Conservation (phyloP, 2,329 filamentous ascomycete species). For the Calonectria pseudoreteaudii region DNA sequence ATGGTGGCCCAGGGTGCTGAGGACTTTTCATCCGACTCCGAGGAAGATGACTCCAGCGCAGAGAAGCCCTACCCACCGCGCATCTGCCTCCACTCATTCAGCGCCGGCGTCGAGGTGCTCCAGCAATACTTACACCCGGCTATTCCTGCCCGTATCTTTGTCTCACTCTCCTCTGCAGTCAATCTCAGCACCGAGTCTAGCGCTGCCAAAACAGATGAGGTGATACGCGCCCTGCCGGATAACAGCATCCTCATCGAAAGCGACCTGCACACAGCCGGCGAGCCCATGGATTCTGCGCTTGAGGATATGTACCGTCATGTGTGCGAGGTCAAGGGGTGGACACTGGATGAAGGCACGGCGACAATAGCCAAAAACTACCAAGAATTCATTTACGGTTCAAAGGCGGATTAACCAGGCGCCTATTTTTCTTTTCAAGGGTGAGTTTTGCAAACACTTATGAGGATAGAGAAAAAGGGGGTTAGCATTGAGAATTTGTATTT, state of each 20-base stretch:
- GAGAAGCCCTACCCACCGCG: constrained; percentile 81
- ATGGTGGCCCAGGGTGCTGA: constrained; percentile 61
- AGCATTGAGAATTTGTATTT: constrained; percentile 32
- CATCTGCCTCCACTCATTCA: constrained; percentile 95
- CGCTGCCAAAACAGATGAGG: constrained; percentile 65
- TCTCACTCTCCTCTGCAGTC: constrained; percentile 88
- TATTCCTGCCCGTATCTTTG: constrained; percentile 83
- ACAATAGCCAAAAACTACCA: constrained; percentile 81
- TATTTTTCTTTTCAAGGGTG: neutral
- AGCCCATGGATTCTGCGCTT: constrained; percentile 81
- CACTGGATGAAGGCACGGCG: constrained; percentile 75
- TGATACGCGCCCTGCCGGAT: constrained; percentile 80
- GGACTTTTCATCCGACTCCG: constrained; percentile 55
- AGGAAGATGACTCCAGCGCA: constrained; percentile 49
- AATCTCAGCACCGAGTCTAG: constrained; percentile 73
- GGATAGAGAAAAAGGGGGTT: constrained; percentile 15
- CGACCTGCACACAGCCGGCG: constrained; percentile 86
- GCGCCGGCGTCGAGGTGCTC: constrained; percentile 79
- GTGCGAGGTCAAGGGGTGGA: constrained; percentile 84
- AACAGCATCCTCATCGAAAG: constrained; percentile 88
- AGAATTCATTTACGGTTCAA: constrained; percentile 76
- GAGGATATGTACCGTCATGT: constrained; percentile 82
- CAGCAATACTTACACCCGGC: constrained; percentile 80
- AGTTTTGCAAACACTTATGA: neutral
- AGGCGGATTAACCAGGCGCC: neutral